These are phyloP conservation scores for Speleostelium caveatum DNA, from an alignment of 78 protist species.

Conservation along the genomic window DNA sequence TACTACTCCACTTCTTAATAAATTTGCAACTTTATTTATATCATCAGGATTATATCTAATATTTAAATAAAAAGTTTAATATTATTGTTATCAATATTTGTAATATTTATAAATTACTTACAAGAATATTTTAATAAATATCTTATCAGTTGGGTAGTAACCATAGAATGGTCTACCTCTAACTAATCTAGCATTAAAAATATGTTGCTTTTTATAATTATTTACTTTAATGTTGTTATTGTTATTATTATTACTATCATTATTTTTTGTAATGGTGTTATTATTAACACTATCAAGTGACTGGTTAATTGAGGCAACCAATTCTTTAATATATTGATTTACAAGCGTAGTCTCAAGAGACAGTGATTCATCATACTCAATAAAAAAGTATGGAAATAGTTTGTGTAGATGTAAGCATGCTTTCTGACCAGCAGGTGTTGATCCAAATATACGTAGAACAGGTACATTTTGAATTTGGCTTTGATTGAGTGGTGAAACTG, in stretches of 20 bases:
- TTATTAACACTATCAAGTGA: conserved; percentile 29
- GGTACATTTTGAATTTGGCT: conserved; percentile 71
- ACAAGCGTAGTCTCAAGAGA: conserved; percentile 39
- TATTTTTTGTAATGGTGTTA: background rate
- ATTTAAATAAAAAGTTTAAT: background rate
- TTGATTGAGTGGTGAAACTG: conserved; percentile 32
- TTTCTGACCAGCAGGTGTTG: conserved; percentile 91
- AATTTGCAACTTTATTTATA: conserved; percentile 6
- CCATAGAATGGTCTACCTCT: conserved; percentile 92
- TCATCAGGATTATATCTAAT: conserved; percentile 68
- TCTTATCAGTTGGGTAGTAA: conserved; percentile 59
- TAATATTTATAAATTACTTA: conserved; percentile 16
- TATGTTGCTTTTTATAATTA: conserved; percentile 19
- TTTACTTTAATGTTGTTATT: background rate
- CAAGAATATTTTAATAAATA: conserved; percentile 83
- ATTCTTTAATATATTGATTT: conserved; percentile 18
- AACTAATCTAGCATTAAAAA: conserved; percentile 61
- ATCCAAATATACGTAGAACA: conserved; percentile 89
- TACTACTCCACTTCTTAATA: conserved; percentile 81
- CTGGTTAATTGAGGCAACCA: conserved; percentile 73
- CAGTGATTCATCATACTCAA: conserved; percentile 64
- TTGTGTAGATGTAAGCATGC: conserved; percentile 88
- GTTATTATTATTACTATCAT: conserved; percentile 1
- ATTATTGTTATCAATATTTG: background rate
- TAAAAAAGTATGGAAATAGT: conserved; percentile 87